These are phyloP conservation scores for Huntiella decipiens DNA, from an alignment of 2,329 filamentous ascomycete genomes.

Conservation along the genomic window DNA sequence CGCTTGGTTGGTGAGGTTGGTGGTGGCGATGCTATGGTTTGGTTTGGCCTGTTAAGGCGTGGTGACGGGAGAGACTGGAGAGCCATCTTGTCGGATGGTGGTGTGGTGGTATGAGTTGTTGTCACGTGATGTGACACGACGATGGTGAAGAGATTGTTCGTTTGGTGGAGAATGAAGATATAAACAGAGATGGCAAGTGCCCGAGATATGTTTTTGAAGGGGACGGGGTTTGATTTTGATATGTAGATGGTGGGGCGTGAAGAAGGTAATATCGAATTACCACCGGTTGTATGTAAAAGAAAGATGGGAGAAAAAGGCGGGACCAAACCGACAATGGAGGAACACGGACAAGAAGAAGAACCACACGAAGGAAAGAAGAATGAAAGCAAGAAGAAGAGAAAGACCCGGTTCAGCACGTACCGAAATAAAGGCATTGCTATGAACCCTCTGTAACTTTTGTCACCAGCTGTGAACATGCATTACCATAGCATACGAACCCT, in stretches of 20 bases:
- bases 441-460: no score
- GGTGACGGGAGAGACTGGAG: background rate
- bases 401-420: background rate
- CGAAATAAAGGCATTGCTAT: no score
- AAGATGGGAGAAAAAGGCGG: background rate
- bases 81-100: background rate
- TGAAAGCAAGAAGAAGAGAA: background rate
- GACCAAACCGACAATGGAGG: no score
- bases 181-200: no score
- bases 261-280: background rate
- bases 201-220: no score
- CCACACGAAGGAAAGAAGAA: slow-evolving; percentile 2
- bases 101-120: no score
- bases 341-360: background rate
- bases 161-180: background rate
- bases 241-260: no score
- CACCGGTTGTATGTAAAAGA: background rate
- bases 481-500: no score
- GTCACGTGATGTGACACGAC: background rate
- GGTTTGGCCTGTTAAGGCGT: background rate
- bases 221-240: no score
- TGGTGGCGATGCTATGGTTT: slow-evolving; percentile 21
- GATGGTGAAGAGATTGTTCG: background rate
- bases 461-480: no score
- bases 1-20: slow-evolving; percentile 40